Evolutionary conservation across 306 rosid genomes (phyloP), one percentile per base, ranked within the genome.

Genomic region (Quercus gilva): DNA sequence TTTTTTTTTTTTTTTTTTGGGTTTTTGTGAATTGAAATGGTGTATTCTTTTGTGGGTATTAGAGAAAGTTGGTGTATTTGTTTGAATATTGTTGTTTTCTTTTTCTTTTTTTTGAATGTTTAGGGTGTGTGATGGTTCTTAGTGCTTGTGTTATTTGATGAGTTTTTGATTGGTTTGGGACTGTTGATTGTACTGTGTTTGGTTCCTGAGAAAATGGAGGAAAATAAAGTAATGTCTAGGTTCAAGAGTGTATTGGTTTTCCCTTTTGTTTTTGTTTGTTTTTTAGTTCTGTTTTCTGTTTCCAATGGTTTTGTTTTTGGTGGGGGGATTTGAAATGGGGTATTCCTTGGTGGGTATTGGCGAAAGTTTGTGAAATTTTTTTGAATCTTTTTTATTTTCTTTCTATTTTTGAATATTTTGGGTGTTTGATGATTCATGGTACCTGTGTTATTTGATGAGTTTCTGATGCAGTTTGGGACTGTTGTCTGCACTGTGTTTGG

Each of bases 261-360:
- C 41, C 29, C 17, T 20, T 58, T 58, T 23, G 12, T 4, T 25
- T 63, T 41, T 41, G 45, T 41, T 10, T 21, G 74, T 25, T 79
- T 11, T 6, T 3, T 13, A 10, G 4, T 69, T 35, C 57, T 55
- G 20, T 31, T 55, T 78, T 56, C 11, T 8, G 45, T 41, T 41
- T 41, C 45, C 45, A 41, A 41, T 41, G 45, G 45, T 23, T 25
- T 41, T 26, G 1, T 49, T 60, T 7, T 51, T 45, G 2, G 20
- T 78, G 19, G n/a, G 71, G 51, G 14, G 26, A 26, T 78, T 69
- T 74, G 43, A 29, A 53, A 17, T 55, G 20, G 18, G 73, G 19
- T 20, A 23, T 82, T 63, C n/a, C 6, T 63, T 78, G 37, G 45
- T 77, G 73, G 79, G 73, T 49, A 45, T 74, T 37, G 20, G 43